Evolutionary conservation across 441 rosid genomes (phyloP), one percentile per base, ranked within the genome.

Genomic region (Breynia disticha): DNA sequence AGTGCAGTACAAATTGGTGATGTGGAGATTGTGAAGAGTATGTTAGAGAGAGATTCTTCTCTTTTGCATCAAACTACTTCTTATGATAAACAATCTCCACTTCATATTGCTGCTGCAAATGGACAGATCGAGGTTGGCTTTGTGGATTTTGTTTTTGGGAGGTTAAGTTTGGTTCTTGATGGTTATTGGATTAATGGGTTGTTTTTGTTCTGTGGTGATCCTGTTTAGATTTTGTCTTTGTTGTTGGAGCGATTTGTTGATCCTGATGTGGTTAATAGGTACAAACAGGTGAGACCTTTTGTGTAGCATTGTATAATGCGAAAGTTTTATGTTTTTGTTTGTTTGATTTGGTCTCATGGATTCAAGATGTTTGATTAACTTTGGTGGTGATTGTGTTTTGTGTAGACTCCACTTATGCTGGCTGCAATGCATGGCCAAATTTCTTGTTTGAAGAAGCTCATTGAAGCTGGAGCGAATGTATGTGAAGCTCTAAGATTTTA

Each of bases 381-480:
- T 54, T 48, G 71, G 69, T 57, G 38, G 52, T 38, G 59, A 16
- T 38, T 72, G 3, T 73, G 1, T 52, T 37, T 68, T 57, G 53
- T 51, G 59, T 54, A 93, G 98, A 84, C 97, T 63, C 98, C 98
- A 11, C 82, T 93, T 48, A 93, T 86, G 98, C 64, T 93, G 50
- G 97, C 97, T 59, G 96, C 97, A 54, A 86, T 89, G 93, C 80
- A 81, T 61, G 98, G 97, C 20, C 88, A 77, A 69, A 82, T 81
- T 66, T 52, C 69, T 14, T 93, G 95, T 53, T 69, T 93, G 71
- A 69, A 75, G 72, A 89, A 76, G 79, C 82, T 93, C 48, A 69
- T 90, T 46, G 86, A 80, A 75, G 95, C 91, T 12, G 95, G 96
- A 51, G 99, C 96, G 56, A 89, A 93, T 83, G 97, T 93, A 76